Conservation (phyloP, 176 grass and related monocot species). For the Raddia guianensis region DNA sequence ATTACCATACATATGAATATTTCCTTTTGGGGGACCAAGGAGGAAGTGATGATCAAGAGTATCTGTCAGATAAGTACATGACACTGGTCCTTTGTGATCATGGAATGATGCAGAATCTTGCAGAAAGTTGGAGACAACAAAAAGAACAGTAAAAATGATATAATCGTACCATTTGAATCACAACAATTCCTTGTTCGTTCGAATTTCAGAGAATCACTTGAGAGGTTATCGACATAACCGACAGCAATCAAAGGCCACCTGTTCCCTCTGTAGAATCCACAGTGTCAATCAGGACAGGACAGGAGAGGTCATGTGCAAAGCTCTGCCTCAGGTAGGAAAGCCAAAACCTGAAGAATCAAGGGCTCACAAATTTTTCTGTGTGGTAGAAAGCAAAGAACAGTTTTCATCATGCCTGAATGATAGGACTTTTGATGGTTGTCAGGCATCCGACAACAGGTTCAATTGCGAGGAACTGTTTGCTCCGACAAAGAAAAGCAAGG, state of each 20-base stretch:
- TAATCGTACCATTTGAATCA: not conserved
- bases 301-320: conserved; percentile 19
- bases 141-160: conserved; percentile 34
- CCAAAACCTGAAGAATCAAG: conserved; percentile 29
- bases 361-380: not conserved
- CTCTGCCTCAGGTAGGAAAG: conserved; percentile 17
- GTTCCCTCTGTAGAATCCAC: conserved; percentile 12
- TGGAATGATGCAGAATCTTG: conserved; percentile 46
- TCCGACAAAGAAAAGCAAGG: conserved; percentile 39
- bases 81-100: conserved; percentile 15
- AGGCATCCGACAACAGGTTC: conserved; percentile 28
- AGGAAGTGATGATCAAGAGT: conserved; percentile 40
- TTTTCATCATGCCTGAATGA: conserved; percentile 45
- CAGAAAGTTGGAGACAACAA: conserved; percentile 35
- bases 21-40: conserved; percentile 35
- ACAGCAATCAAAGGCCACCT: not conserved
- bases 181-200: not conserved
- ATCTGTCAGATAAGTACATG: conserved; percentile 42
- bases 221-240: not conserved
- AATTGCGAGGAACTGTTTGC: conserved; percentile 5
- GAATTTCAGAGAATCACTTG: not conserved
- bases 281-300: not conserved
- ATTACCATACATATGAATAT: conserved; percentile 7
- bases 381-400: not conserved
- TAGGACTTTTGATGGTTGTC: conserved; percentile 32